Evolutionary conservation across 2,329 filamentous ascomycete species (phyloP).

Genomic region (Alternaria consortialis): DNA sequence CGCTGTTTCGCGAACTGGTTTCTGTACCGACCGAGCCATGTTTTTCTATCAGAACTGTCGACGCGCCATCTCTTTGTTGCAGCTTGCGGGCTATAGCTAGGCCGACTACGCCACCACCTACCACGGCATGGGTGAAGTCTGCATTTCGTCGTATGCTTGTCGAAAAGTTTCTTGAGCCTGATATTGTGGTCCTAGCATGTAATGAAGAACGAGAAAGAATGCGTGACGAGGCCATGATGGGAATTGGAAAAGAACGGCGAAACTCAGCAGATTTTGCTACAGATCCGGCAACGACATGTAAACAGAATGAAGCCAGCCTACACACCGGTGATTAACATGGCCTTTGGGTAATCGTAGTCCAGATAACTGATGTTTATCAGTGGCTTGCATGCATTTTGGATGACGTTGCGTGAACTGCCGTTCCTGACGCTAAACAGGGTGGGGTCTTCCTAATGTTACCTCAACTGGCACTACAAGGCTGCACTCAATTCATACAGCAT

Average conservation of each 20-base stretch:
- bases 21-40: constrained; percentile 81
- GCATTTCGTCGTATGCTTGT: constrained; percentile 50
- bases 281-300: neutral
- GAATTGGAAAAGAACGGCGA: neutral
- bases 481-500: neutral
- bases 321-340: too few relatives aligned
- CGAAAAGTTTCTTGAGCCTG: constrained; percentile 28
- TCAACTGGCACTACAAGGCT: neutral
- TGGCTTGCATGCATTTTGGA: neutral
- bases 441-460: neutral
- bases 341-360: neutral
- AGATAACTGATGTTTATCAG: constrained; percentile 10
- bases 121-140: constrained; percentile 72
- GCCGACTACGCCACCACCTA: constrained; percentile 79
- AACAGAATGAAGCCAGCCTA: neutral
- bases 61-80: constrained; percentile 66
- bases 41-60: constrained; percentile 82
- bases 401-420: constrained; percentile 15
- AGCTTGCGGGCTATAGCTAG: constrained; percentile 80
- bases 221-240: constrained; percentile 26
- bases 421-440: constrained; percentile 16
- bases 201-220: constrained; percentile 2
- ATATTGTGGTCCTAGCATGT: neutral
- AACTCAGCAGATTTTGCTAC: neutral
- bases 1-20: constrained; percentile 88